These are phyloP conservation scores for Blastomyces percursus DNA, from an alignment of 2,329 filamentous ascomycete species.

Conservation along the genomic window DNA sequence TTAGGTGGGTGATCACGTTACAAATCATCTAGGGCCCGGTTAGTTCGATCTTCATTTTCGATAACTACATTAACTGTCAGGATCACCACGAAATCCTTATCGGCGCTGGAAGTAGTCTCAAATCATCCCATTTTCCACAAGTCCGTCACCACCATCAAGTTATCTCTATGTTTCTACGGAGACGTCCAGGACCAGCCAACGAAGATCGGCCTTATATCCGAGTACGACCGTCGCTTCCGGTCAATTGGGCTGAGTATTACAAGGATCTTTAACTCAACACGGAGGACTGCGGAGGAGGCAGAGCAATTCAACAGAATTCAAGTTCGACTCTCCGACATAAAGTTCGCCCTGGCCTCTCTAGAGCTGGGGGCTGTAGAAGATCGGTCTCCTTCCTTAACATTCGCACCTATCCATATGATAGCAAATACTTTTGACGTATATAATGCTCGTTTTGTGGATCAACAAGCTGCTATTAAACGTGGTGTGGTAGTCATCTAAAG, in stretches of 20 bases:
- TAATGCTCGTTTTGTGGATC: neutral
- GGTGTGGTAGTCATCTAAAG: neutral
- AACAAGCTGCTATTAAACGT: neutral
- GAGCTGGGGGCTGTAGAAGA: neutral
- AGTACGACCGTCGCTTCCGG: neutral
- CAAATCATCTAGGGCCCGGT: too few species aligned
- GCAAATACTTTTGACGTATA: neutral
- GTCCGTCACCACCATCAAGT: neutral
- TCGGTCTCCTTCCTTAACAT: too few species aligned
- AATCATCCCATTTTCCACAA: neutral
- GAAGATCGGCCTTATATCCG: neutral
- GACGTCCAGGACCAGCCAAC: neutral
- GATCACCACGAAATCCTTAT: neutral
- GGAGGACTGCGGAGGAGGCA: neutral
- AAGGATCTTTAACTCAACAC: neutral
- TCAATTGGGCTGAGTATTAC: neutral
- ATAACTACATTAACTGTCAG: neutral
- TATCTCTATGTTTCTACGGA: neutral
- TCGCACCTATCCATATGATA: neutral
- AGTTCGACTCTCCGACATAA: neutral
- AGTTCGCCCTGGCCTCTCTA: neutral
- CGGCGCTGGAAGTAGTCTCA: neutral
- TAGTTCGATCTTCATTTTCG: neutral
- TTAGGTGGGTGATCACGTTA: too few species aligned
- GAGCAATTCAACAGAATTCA: neutral